Percentiles rank a stretch among this genome's conserved stretches.
phyloP scores from a whole-genome alignment of 1,284 basidiomycete genomes.

The Stereum hirsutum region DNA sequence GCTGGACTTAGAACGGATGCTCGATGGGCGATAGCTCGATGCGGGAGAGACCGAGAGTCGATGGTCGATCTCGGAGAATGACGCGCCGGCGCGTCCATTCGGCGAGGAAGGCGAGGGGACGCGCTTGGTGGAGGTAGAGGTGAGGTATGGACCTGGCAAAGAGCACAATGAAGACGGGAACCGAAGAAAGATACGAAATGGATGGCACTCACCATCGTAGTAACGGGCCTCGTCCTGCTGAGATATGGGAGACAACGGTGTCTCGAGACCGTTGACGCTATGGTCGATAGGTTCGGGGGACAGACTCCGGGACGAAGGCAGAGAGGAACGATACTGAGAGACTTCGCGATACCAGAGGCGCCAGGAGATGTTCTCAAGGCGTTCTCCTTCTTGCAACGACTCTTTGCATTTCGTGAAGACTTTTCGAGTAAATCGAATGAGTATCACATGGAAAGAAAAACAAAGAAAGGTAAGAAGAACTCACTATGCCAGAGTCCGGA shows the following conservation, averaged over 20 bases:
- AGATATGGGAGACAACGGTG: slow-evolving; percentile 25
- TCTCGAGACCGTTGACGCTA: too few relatives aligned
- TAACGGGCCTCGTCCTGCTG: slow-evolving; percentile 12
- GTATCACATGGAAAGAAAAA: slow-evolving; percentile 1
- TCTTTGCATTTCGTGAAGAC: slow-evolving; percentile 82
- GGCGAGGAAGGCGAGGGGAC: slow-evolving; percentile 5
- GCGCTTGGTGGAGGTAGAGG: slow-evolving; percentile 4
- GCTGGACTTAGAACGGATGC: slow-evolving; percentile 21
- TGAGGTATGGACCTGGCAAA: slow-evolving; percentile 1
- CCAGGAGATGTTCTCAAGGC: slow-evolving; percentile 84
- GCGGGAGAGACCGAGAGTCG: slow-evolving; percentile 13
- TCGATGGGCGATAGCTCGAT: slow-evolving; percentile 16
- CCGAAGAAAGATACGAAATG: too few relatives aligned
- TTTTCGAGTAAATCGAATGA: slow-evolving; percentile 18
- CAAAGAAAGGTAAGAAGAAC: slow-evolving; percentile 15
- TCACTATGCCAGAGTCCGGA: slow-evolving; percentile 55
- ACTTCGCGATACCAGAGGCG: slow-evolving; percentile 73
- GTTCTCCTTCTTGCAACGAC: slow-evolving; percentile 64
- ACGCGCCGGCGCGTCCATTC: neutral
- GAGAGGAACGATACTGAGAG: slow-evolving; percentile 22
- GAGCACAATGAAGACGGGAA: neutral
- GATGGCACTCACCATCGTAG: neutral
- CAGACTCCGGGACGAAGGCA: slow-evolving; percentile 22
- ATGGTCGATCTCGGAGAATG: neutral
- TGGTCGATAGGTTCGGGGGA: slow-evolving; percentile 16